Evolutionary conservation across 2,329 filamentous ascomycete species (phyloP).

Genomic region (Aciculosporium take): DNA sequence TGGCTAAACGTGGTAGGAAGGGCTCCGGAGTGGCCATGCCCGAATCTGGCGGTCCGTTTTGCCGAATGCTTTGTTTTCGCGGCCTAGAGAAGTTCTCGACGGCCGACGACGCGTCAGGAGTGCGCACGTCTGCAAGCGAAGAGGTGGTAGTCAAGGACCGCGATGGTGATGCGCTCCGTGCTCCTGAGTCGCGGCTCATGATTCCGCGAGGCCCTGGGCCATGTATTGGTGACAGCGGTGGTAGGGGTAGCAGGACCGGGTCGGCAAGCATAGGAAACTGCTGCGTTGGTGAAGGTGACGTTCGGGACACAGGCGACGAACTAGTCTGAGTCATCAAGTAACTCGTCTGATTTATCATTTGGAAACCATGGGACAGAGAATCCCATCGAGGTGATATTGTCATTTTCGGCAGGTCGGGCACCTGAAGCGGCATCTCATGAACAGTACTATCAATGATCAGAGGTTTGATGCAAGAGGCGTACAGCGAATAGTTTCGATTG

Average conservation of each 20-base stretch:
- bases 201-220: constrained; percentile 7
- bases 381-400: constrained; percentile 33
- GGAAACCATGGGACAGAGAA: constrained; percentile 17
- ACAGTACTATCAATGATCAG: constrained; percentile 2
- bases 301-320: constrained; percentile 1
- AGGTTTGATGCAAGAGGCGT: constrained; percentile 12
- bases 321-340: constrained; percentile 9
- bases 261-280: background rate
- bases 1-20: constrained; percentile 14
- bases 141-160: constrained; percentile 17
- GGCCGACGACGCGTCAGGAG: constrained; percentile 20
- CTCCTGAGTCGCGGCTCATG: constrained; percentile 6
- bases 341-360: constrained; percentile 10
- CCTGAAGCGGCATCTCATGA: constrained; percentile 4
- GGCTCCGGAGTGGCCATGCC: constrained; percentile 14
- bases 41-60: constrained; percentile 16
- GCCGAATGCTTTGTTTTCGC: constrained; percentile 37
- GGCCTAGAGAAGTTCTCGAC: constrained; percentile 48
- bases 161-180: constrained; percentile 17
- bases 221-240: constrained; percentile 6
- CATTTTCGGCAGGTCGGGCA: constrained; percentile 19
- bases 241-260: background rate
- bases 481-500: constrained; percentile 12
- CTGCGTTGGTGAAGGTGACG: background rate
- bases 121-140: constrained; percentile 20